Conservation (phyloP, 345 rosid species). For the Eucalyptus sp. region DNA sequence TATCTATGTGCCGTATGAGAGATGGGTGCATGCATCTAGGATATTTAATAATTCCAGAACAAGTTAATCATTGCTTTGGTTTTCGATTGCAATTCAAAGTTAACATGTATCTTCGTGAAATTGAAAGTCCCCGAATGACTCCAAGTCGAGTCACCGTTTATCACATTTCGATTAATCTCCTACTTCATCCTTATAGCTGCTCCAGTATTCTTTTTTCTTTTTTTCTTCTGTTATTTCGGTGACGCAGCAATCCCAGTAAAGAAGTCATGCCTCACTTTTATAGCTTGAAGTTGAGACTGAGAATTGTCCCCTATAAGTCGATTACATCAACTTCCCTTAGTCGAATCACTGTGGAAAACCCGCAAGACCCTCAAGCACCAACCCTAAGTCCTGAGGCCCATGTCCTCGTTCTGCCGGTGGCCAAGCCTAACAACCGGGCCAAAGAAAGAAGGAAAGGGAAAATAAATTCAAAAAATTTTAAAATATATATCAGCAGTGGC, state of each 20-base stretch:
- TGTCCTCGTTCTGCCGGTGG: background rate
- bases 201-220: too few species aligned
- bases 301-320: too few species aligned
- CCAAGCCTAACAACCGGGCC: too few species aligned
- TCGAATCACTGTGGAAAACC: background rate
- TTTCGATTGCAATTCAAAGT: background rate
- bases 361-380: background rate
- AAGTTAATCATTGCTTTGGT: fast-evolving
- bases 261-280: background rate
- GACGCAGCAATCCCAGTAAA: too few species aligned
- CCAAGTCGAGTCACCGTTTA: background rate
- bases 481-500: too few species aligned
- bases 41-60: too few species aligned
- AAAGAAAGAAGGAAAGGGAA: too few species aligned
- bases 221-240: too few species aligned
- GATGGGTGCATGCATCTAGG: background rate
- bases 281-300: background rate
- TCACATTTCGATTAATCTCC: too few species aligned
- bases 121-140: background rate
- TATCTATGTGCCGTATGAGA: too few species aligned
- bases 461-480: too few species aligned
- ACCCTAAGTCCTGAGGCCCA: background rate
- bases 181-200: background rate
- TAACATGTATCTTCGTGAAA: too few species aligned
- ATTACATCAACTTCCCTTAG: background rate